A percentile compares a stretch with the other conserved stretches of the same genome.
Evolutionary conservation across 768 basidiomycete species (phyloP).

Genomic region (Suillus plorans): DNA sequence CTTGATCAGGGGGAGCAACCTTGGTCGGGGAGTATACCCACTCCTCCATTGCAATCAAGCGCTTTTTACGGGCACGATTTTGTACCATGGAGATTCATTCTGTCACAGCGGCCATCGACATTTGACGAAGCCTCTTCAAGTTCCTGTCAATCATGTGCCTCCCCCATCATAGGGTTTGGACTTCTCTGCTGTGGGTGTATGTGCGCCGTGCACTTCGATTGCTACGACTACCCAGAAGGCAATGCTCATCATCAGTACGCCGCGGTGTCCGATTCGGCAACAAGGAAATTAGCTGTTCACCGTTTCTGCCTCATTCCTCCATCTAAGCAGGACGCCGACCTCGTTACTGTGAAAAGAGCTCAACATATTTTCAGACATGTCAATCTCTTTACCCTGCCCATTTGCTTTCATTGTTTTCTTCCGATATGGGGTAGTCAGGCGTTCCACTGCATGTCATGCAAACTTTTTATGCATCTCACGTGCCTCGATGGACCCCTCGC

Average conservation of each 20-base stretch:
- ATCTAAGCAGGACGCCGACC: slow-evolving; percentile 25
- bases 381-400: slow-evolving; percentile 72
- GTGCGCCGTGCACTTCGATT: slow-evolving; percentile 73
- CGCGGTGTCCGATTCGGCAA: slow-evolving; percentile 40
- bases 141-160: slow-evolving; percentile 58
- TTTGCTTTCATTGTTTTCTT: slow-evolving; percentile 63
- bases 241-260: slow-evolving; percentile 57
- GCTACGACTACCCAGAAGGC: slow-evolving; percentile 72
- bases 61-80: slow-evolving; percentile 53
- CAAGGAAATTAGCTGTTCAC: slow-evolving; percentile 59
- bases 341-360: slow-evolving; percentile 24
- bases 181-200: slow-evolving; percentile 71
- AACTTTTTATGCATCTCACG: slow-evolving; percentile 54
- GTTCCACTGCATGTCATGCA: slow-evolving; percentile 61
- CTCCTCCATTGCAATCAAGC: slow-evolving; percentile 29
- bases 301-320: slow-evolving; percentile 55
- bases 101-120: slow-evolving; percentile 20
- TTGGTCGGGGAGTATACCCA: slow-evolving; percentile 13
- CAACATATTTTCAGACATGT: slow-evolving; percentile 55
- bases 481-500: slow-evolving; percentile 41
- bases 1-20: slow-evolving; percentile 20
- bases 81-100: slow-evolving; percentile 61
- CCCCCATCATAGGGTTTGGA: slow-evolving; percentile 62
- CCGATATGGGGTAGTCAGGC: slow-evolving; percentile 84
- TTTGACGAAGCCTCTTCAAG: slow-evolving; percentile 36